phyloP scores from a whole-genome alignment of 2,329 filamentous ascomycete species.

The Xylariales sp. region DNA sequence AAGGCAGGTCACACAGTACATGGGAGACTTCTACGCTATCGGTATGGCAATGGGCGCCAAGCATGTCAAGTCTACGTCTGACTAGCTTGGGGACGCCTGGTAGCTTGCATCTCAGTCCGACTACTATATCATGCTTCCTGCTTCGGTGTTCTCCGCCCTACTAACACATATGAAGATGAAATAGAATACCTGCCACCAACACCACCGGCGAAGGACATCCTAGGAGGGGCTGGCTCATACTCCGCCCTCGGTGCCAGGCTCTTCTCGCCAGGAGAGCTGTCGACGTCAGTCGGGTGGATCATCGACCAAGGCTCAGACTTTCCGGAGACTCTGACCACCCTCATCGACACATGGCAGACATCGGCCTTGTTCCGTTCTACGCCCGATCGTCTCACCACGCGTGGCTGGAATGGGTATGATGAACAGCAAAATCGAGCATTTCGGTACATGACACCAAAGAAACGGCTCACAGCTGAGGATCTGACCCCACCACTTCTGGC shows the following conservation, averaged over 20 bases:
- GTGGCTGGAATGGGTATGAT: slow-evolving; percentile 89
- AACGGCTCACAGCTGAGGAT: slow-evolving; percentile 70
- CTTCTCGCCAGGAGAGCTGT: slow-evolving; percentile 66
- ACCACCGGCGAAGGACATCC: slow-evolving; percentile 65
- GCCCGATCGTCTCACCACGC: slow-evolving; percentile 68
- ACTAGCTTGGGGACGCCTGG: too few relatives aligned
- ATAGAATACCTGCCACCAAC: slow-evolving; percentile 77
- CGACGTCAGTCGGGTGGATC: slow-evolving; percentile 77
- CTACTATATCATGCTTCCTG: too few relatives aligned
- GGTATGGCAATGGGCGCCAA: too few relatives aligned
- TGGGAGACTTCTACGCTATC: too few relatives aligned
- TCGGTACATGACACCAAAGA: slow-evolving; percentile 81
- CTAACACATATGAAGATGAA: slow-evolving; percentile 59
- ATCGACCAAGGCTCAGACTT: slow-evolving; percentile 89
- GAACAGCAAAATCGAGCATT: slow-evolving; percentile 69
- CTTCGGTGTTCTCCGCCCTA: too few relatives aligned
- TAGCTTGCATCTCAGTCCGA: too few relatives aligned
- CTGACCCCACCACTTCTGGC: slow-evolving; percentile 62
- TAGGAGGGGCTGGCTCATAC: slow-evolving; percentile 88
- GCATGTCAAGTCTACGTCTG: too few relatives aligned
- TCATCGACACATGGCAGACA: slow-evolving; percentile 73
- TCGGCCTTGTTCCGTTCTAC: slow-evolving; percentile 65
- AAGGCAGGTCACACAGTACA: too few relatives aligned
- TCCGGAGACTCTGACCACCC: slow-evolving; percentile 56
- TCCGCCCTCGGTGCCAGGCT: slow-evolving; percentile 84